A percentile compares a stretch with the other conserved stretches of the same genome.
Evolutionary conservation across 225 moss, liverwort and hornwort species (phyloP).

Genomic region (Sphagnum tenellum): DNA sequence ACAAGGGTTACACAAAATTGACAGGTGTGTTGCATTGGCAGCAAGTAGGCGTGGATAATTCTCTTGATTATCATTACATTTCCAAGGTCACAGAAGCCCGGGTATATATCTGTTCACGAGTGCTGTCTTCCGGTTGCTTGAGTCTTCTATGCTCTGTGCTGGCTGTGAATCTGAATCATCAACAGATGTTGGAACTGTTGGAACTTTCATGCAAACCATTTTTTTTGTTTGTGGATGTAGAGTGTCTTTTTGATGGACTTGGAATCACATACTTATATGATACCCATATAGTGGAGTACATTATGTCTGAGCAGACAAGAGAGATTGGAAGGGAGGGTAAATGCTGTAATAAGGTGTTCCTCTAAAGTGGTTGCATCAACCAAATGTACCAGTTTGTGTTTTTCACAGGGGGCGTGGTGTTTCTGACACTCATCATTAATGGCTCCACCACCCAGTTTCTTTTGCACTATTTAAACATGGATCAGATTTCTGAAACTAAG

Average conservation of each 20-base stretch:
- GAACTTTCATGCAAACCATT: too few relatives aligned
- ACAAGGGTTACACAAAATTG: neutral
- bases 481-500: conserved; percentile 63
- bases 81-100: conserved; percentile 52
- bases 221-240: too few relatives aligned
- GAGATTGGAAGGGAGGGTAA: too few relatives aligned
- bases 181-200: too few relatives aligned
- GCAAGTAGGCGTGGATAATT: conserved; percentile 38
- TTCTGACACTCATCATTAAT: conserved; percentile 84
- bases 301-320: too few relatives aligned
- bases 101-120: conserved; percentile 25
- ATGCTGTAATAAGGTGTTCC: conserved; percentile 3
- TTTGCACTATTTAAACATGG: conserved; percentile 49
- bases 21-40: conserved; percentile 16
- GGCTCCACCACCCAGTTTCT: conserved; percentile 90
- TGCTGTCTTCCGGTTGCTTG: too few relatives aligned
- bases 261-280: too few relatives aligned
- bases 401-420: conserved; percentile 95
- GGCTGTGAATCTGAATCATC: too few relatives aligned
- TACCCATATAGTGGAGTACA: too few relatives aligned
- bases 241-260: too few relatives aligned
- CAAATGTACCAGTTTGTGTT: conserved; percentile 80
- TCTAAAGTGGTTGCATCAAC: conserved; percentile 23
- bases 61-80: conserved; percentile 29
- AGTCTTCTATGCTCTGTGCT: too few relatives aligned